phyloP scores from a whole-genome alignment of 148 eudicot genomes.

The Rhododendron williamsianum region DNA sequence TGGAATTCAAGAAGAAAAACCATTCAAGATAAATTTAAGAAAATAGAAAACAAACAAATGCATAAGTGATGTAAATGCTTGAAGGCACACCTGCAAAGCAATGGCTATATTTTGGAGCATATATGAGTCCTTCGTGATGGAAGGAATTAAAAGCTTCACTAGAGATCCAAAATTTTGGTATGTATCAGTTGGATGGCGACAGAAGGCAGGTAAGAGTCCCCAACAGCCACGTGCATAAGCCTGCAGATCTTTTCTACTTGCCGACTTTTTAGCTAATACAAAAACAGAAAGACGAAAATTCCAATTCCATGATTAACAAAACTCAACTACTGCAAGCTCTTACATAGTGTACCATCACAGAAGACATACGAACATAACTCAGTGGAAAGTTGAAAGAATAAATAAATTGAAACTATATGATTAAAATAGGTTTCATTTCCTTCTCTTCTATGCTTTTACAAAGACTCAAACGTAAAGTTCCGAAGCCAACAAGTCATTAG shows the following conservation, averaged over 20 bases:
- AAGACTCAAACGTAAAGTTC: background rate
- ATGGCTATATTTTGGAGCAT: constrained; percentile 52
- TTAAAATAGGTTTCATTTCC: background rate
- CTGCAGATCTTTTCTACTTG: constrained; percentile 60
- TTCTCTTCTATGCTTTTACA: background rate
- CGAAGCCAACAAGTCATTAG: background rate
- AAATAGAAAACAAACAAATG: background rate
- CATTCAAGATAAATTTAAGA: background rate
- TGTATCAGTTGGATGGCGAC: constrained; percentile 68
- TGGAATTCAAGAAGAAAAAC: background rate
- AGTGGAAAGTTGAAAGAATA: background rate
- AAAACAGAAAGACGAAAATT: constrained; percentile 25
- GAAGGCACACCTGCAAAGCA: constrained; percentile 54
- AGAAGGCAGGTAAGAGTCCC: constrained; percentile 86
- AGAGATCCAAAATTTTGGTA: constrained; percentile 44
- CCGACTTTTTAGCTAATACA: constrained; percentile 57
- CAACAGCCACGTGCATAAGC: constrained; percentile 56
- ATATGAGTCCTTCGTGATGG: constrained; percentile 52
- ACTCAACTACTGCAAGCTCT: background rate
- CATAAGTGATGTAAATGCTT: background rate
- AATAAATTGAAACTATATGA: background rate
- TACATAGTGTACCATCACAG: background rate
- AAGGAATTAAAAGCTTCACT: constrained; percentile 41
- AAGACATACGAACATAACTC: background rate
- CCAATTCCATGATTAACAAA: constrained; percentile 19